Evolutionary conservation across 805 yeast species (phyloP), one percentile per base, ranked within the genome.

Genomic region (Starmerella sirachaensis): DNA sequence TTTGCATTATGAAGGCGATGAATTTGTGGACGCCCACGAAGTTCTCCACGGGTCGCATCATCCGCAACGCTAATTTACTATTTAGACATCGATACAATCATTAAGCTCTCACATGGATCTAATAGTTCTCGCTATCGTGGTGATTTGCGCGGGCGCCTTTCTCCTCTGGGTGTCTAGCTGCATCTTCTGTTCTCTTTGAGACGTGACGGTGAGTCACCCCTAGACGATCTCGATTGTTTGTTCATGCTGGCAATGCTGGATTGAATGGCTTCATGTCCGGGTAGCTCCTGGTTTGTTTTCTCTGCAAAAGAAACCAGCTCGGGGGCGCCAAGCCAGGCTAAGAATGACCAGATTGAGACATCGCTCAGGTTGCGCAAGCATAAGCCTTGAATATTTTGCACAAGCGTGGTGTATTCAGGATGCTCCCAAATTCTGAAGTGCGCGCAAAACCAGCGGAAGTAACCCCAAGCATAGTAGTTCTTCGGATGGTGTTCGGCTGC

Each of bases 401-500:
- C 36, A 37, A 48, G 32, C 52, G 33, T 20, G 19, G n/a, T 40
- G 11, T 6, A 17, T 18, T 16, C 20, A 3, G 24, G 20, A 3
- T 9, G 4, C 25, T 11, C 11, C n/a, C 24, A 14, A 27, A 24
- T 18, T 10, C 18, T 14, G 6, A 13, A 3, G 14, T 6, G 3
- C 3, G 22, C 18, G 25, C 33, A 42, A 11, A 24, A 24, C 35
- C 39, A 37, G 11, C 50, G 35, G 16, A 47, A 29, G 40, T 61
- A 56, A n/a, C 55, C 49, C 62, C 68, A 61, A 0, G 74, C 71
- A 38, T 69, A 70, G 47, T 70, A 70, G 48, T 69, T 71, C 29
- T 60, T 48, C 8, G 64, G 65, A 46, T 70, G 76, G 10, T 51
- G 42, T 18, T 42, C 49, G 0, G 62, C 61, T 0, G 75, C 65